A percentile compares a stretch with the other conserved stretches of the same genome.
Conservation (phyloP, 129 eudicot genomes). For the Centella asiatica region DNA sequence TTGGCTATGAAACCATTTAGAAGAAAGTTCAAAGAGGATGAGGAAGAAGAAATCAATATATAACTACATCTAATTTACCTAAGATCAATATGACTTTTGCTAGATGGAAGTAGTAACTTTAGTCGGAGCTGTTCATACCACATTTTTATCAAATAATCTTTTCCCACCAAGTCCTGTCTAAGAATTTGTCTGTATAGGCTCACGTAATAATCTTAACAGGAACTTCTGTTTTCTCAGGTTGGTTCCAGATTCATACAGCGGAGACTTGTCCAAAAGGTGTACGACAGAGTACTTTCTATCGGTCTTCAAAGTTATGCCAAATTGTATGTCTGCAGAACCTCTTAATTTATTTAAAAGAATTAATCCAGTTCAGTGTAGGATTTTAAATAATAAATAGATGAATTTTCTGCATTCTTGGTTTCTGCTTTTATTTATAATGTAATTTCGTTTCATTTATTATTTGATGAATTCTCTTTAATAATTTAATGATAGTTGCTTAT, state of each 20-base stretch:
- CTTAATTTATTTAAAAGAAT: background rate
- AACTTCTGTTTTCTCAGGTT: slow-evolving; percentile 36
- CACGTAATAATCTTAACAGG: background rate
- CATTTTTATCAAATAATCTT: background rate
- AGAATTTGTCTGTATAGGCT: background rate
- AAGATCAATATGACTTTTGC: background rate
- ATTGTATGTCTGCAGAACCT: slow-evolving; percentile 46
- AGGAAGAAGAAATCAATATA: no score
- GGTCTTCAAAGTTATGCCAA: slow-evolving; percentile 89
- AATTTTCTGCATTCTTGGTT: no score
- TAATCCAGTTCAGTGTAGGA: background rate
- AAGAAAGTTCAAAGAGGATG: no score
- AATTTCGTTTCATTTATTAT: no score
- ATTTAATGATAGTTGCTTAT: slow-evolving; percentile 6
- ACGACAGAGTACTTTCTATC: slow-evolving; percentile 81
- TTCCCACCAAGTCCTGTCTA: background rate
- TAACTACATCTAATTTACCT: background rate
- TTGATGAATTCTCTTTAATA: background rate
- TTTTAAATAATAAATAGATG: background rate
- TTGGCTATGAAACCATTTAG: no score
- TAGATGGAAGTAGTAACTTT: background rate
- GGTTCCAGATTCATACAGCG: slow-evolving; percentile 82
- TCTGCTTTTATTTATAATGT: no score
- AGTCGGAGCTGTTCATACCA: background rate
- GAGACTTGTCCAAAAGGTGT: slow-evolving; percentile 64